Evolutionary conservation across 495 filamentous ascomycete genomes (phyloP), one percentile per base, ranked within the genome.

Genomic region (Tricharina praecox): DNA sequence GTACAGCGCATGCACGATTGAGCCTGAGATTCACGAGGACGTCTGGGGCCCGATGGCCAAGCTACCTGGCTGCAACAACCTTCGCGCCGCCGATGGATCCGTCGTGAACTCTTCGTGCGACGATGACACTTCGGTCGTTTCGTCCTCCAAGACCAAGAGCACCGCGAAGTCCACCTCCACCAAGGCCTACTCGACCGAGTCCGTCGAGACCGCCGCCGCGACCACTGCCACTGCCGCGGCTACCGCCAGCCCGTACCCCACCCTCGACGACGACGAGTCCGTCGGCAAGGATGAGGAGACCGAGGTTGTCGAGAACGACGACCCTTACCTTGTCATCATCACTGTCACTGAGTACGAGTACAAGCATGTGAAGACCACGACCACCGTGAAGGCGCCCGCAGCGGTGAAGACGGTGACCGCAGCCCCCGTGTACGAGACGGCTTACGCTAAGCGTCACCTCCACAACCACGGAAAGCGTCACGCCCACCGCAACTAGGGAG

Each of bases 11-110:
- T 61, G 58, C 50, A 58, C 48, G 1, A 53, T 49, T 18, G 41
- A 43, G 7, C 34, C 53, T 5, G 26, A 37, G 26, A 25, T 71
- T 15, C 8, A 62, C 18, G 69, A 72, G 50, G 49, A 59, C 26
- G 61, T 69, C 39, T 35, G 34, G 39, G 68, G 67, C 3, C 62
- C 62, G 11, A 39, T 71, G 34, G 46, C 52, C 1, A 42, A 50
- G 8, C 62, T 71, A 3, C 70, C 70, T 4, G 70, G 70, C 20
- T 64, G 66, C 52, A 71, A 71, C 47, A 52, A 55, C 1, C 43
- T 68, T n/a, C 50, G 47, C 8, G 26, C 38, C 8, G 58, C 63
- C 5, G 64, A 66, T 3, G 60, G 42, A 3, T 33, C 36, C 23
- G 62, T 50, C 0, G 41, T 44, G 16, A 40, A 35, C 2, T 45